Evolutionary conservation across 1,284 basidiomycete species (phyloP), one percentile per base, ranked within the genome.

Genomic region (Irpex rosettiformis): DNA sequence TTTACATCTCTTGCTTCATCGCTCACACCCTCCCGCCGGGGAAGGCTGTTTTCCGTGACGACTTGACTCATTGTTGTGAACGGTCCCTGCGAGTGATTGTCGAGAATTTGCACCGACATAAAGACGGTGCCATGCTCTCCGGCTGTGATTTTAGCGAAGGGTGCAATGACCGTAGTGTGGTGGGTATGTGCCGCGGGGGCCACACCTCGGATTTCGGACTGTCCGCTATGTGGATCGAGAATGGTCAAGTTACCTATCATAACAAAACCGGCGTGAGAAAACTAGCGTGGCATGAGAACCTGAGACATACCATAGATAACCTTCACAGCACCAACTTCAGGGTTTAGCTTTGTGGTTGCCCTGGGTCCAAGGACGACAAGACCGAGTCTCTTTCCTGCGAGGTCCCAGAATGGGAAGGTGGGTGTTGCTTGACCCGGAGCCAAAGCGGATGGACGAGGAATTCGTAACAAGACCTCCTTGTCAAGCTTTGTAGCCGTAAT

Each of bases 51-150:
- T 21, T 45, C 52, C 2, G 66, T 56, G 11, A 57, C 45, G 7
- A 72, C 58, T 48, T 71, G 56, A 16, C 51, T 54, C 70, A 72
- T 71, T 18, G 59, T 53, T 8, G 24, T 48, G 61, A 60, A 70
- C 24, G 69, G 70, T 6, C 55, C 48, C 27, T 53, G 10, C 8
- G 45, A 52, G 33, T 58, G 55, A 37, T 49, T 57, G 4, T 18
- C 49, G 45, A 52, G 56, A 8, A 55, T 52, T 52, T 65, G 56
- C n/a, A 70, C 42, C n/a, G 55, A 59, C 37, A 71, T 52, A 54
- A 71, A 68, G 6, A 70, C 64, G 1, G 67, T 68, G 18, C 70
- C 70, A 18, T 67, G 59, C 3, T 60, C 56, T 4, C 64, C 63
- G 3, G 61, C 61, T n/a, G 55, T 52, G 43, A 70, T 40, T 47